Conservation (phyloP, 108 stramenopile genomes). For the Cylindrotheca closterium region DNA sequence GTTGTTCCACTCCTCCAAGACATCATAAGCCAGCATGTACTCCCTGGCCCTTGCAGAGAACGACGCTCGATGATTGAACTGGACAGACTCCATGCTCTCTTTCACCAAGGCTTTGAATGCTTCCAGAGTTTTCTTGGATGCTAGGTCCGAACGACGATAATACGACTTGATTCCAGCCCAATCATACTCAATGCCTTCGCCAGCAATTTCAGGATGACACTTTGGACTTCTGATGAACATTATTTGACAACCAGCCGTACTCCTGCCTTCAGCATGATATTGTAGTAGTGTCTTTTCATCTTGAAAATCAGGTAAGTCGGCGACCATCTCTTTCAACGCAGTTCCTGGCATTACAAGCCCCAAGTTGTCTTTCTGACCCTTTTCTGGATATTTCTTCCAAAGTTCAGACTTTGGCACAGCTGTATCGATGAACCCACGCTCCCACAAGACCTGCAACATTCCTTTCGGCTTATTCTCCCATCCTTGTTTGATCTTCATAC, state of each 20-base stretch:
- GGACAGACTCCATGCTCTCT: neutral
- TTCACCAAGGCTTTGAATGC: neutral
- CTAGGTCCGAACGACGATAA: conserved; percentile 19
- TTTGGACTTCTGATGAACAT: too few relatives aligned
- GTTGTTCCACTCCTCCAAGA: neutral
- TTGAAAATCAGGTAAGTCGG: too few relatives aligned
- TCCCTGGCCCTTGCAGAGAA: neutral
- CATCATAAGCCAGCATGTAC: conserved; percentile 5
- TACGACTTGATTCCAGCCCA: too few relatives aligned
- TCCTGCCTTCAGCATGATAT: too few relatives aligned
- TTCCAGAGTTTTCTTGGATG: conserved; percentile 14
- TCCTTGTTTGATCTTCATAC: conserved; percentile 5
- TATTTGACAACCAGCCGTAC: too few relatives aligned
- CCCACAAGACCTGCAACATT: conserved; percentile 19
- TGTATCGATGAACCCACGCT: conserved; percentile 27
- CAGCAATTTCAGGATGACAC: too few relatives aligned
- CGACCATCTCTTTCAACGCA: too few relatives aligned
- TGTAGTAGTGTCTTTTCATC: too few relatives aligned
- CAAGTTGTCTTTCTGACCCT: too few relatives aligned
- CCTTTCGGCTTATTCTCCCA: conserved; percentile 27
- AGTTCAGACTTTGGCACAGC: neutral
- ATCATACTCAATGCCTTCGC: conserved; percentile 39
- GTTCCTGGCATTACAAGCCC: conserved; percentile 4
- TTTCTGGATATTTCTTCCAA: neutral
- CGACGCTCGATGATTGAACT: neutral